These are phyloP conservation scores for Dactylellina cionopaga DNA, from an alignment of 2,329 filamentous ascomycete genomes.

Conservation along the genomic window DNA sequence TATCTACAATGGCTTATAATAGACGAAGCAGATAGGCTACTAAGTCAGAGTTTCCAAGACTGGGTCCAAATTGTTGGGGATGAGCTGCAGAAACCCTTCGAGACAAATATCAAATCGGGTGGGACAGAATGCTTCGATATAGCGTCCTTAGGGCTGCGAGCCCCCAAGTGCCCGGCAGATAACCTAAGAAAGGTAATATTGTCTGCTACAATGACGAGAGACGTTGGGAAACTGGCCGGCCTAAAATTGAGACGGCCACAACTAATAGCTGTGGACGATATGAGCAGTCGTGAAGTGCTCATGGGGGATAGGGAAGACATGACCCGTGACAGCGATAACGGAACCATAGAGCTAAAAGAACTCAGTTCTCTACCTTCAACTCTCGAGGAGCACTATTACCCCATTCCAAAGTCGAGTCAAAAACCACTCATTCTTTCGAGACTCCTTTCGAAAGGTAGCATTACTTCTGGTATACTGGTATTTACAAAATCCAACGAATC, in stretches of 20 bases:
- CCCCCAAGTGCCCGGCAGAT: constrained; percentile 58
- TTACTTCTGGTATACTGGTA: constrained; percentile 71
- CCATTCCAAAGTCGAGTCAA: constrained; percentile 74
- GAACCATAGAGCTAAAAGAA: constrained; percentile 65
- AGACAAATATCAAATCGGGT: constrained; percentile 62
- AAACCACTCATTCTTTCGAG: constrained; percentile 88
- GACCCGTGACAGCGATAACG: constrained; percentile 63
- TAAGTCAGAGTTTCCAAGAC: constrained; percentile 91
- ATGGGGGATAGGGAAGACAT: constrained; percentile 58
- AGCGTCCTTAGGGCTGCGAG: constrained; percentile 54
- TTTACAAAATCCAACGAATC: constrained; percentile 93
- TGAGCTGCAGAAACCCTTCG: constrained; percentile 66
- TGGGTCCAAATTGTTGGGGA: constrained; percentile 81
- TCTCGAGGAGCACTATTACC: constrained; percentile 73
- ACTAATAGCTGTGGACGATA: constrained; percentile 77
- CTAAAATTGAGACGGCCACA: constrained; percentile 78
- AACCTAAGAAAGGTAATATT: constrained; percentile 81
- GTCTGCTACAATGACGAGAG: constrained; percentile 90
- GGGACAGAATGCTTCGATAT: constrained; percentile 35
- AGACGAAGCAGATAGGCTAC: constrained; percentile 90
- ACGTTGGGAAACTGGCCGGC: constrained; percentile 80
- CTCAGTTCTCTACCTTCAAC: constrained; percentile 56
- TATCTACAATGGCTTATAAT: constrained; percentile 88
- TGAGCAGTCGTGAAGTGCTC: constrained; percentile 55
- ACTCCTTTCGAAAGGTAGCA: constrained; percentile 65